Evolutionary conservation across 306 rosid species (phyloP), one percentile per base, ranked within the genome.

Genomic region (Cucumis cinereus): DNA sequence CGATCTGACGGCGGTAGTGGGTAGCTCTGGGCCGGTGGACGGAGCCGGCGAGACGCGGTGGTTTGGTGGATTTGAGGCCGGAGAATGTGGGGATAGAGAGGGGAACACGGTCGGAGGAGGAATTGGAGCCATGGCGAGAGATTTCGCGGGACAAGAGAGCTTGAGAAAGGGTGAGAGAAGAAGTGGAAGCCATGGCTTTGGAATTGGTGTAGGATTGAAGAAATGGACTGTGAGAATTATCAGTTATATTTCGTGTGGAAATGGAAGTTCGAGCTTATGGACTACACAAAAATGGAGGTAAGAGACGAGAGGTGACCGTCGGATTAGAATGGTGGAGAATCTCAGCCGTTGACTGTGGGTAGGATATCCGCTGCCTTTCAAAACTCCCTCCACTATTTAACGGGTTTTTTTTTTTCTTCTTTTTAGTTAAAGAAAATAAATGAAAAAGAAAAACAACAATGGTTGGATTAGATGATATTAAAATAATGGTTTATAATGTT

Each of bases 101-200:
- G 7, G 96, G 82, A 38, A 85, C 82, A 9, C 91, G 86, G 80
- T 85, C 83, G 16, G 96, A 77, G 19, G 91, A 70, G 26, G 83
- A 68, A 75, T 77, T 45, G 7, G 90, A 62, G 78, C 83, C 85
- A 30, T 78, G 88, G 74, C 81, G 89, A 28, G 89, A 90, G 13
- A 84, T 87, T 79, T 92, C 92, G 49, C 93, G 87, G n/a, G 85
- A 79, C 10, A 91, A 20, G 49, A 90, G 84, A 66, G 96, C 88
- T 69, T 90, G 96, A 41, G 95, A 91, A 61, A 91, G 92, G 3
- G 96, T 82, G 10, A 92, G 85, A 5, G 97, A 89, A 8, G 98
- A 77, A 73, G 97, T 63, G 59, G 98, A 86, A 79, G 97, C 89
- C 98, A 93, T 93, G 16, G 85, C 38, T 78, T 33, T 1, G 19